Evolutionary conservation across 352 stramenopile genomes (phyloP).

Genomic region (Phytophthora boehmeriae): DNA sequence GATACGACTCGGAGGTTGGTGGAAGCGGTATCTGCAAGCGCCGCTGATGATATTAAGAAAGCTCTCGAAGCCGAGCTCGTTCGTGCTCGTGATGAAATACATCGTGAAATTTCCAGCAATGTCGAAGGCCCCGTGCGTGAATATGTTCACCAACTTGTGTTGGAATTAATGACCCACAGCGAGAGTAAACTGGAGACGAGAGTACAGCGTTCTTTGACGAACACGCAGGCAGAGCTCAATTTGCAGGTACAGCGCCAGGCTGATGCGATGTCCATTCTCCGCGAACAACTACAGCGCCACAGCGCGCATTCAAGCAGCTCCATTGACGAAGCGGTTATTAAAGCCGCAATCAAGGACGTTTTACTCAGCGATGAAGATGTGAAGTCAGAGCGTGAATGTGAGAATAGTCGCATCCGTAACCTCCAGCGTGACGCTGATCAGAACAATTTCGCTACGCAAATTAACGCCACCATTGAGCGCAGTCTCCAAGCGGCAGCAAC

Average conservation of each 20-base stretch:
- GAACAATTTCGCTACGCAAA: neutral
- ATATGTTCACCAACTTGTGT: constrained; percentile 9
- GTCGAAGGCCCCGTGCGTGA: constrained; percentile 8
- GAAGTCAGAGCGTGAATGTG: neutral
- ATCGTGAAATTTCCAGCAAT: constrained; percentile 7
- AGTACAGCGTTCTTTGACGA: constrained; percentile 3
- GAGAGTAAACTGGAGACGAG: constrained; percentile 9
- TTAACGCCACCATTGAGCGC: neutral
- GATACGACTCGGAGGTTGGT: constrained; percentile 4
- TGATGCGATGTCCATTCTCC: neutral
- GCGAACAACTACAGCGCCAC: neutral
- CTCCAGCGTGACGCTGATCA: neutral
- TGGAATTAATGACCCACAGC: constrained; percentile 5
- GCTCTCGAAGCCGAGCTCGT: neutral
- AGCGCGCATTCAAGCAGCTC: neutral
- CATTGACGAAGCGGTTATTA: no score
- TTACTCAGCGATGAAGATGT: no score
- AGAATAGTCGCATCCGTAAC: neutral
- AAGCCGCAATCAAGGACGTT: no score
- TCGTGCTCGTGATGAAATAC: constrained; percentile 7
- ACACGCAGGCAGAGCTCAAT: constrained; percentile 1
- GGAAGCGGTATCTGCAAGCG: neutral
- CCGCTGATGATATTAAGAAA: constrained; percentile 8
- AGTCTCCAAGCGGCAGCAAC: neutral
- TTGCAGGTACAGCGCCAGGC: neutral